A percentile compares a stretch with the other conserved stretches of the same genome.
These are phyloP conservation scores for Neurospora sp. DNA, from an alignment of 495 filamentous ascomycete genomes.

Conservation along the genomic window DNA sequence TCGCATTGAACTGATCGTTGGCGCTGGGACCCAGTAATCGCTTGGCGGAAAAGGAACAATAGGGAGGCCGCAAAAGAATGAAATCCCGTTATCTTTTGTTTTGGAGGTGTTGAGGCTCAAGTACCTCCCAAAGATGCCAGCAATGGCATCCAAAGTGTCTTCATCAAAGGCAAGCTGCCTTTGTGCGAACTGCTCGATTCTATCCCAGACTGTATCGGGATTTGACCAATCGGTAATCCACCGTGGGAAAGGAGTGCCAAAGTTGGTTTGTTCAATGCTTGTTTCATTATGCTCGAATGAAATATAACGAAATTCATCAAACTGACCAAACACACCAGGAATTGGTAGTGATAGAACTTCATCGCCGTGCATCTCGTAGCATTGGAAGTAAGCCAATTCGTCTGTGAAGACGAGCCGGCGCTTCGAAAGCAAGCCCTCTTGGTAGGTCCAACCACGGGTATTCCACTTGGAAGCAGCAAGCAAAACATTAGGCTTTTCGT, in stretches of 20 bases:
- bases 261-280: neutral
- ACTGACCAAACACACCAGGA: neutral
- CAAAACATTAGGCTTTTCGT: neutral
- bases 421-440: constrained; percentile 26
- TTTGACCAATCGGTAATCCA: neutral
- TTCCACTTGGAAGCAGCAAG: constrained; percentile 21
- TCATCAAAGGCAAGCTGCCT: neutral
- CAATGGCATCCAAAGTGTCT: neutral
- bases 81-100: neutral
- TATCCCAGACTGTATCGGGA: neutral
- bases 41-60: neutral
- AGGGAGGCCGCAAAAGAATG: neutral
- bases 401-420: constrained; percentile 15
- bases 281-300: neutral
- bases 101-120: neutral
- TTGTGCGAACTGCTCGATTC: neutral
- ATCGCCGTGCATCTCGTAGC: constrained; percentile 13
- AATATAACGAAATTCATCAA: neutral
- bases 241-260: neutral
- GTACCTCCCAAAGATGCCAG: neutral
- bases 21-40: too few relatives aligned
- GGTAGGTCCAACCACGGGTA: constrained; percentile 34
- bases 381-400: constrained; percentile 27
- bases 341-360: constrained; percentile 3
- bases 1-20: too few relatives aligned